Evolutionary conservation across 2,329 filamentous ascomycete species (phyloP), one percentile per base, ranked within the genome.

Genomic region (Cercospora sp.): DNA sequence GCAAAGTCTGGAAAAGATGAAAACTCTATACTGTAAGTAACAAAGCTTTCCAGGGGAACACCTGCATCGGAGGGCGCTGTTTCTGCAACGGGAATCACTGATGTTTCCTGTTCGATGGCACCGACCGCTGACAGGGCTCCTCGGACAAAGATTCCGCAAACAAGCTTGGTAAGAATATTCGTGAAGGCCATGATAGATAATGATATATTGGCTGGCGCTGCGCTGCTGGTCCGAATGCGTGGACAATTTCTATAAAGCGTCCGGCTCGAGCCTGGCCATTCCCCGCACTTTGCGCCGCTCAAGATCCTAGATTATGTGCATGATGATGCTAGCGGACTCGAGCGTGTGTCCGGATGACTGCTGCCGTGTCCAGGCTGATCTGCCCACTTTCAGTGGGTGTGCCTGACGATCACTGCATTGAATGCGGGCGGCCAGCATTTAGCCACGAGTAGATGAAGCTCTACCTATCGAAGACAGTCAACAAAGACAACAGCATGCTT

Each of bases 1-100:
- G 84, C 81, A 77, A 82, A 86, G 68, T 87, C 85, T 5, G 82
- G 83, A 61, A 87, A 86, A 18, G 80, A 85, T 3, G 81, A 80
- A 68, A 85, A 82, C 72, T 86, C 84, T 70, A 86, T 85, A 1
- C 82, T 85, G 74, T 80, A 85, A 21, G 83, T 84, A 12, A 87
- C 80, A 69, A 86, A 87, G 12, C 81, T 79, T 57, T 82, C 78
- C 34, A 78, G 73, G 12, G 79, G 75, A 9, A 77, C 66, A 24
- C 75, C 78, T 55, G 75, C 76, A 30, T 66, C 63, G n/a, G 66
- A 49, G 1, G 74, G 71, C 7, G 74, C 53, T 32, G 53, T n/a
- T 12, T 30, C 21, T 49, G 63, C 16, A 24, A 60, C 16, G 12
- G 37, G 18, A 9, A 60, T 5, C 12, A 12, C 16, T 9, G 55